Evolutionary conservation across 805 yeast genomes (phyloP).

Genomic region (Lachancea quebecensis): DNA sequence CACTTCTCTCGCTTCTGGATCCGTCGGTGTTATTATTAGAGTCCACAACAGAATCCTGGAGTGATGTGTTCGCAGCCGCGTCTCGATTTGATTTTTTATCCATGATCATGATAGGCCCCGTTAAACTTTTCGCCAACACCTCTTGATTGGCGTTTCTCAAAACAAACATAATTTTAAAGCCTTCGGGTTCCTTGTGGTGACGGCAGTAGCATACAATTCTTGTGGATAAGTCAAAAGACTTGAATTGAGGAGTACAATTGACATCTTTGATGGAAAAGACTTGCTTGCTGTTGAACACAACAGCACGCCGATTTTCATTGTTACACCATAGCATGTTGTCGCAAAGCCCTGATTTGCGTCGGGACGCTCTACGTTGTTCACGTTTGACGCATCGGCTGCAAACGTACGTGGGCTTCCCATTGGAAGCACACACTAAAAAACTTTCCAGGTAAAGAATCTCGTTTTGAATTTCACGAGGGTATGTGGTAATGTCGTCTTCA

Average conservation of each 20-base stretch:
- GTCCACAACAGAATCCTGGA: constrained; percentile 16
- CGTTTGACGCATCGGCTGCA: constrained; percentile 87
- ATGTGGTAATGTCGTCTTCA: constrained; percentile 32
- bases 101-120: constrained; percentile 81
- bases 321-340: constrained; percentile 77
- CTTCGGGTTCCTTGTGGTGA: constrained; percentile 84
- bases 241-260: constrained; percentile 23
- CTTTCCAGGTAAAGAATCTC: constrained; percentile 67
- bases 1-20: constrained; percentile 6
- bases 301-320: constrained; percentile 67
- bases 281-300: constrained; percentile 88
- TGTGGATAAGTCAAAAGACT: constrained; percentile 46
- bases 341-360: constrained; percentile 76
- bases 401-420: constrained; percentile 55
- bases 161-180: constrained; percentile 68
- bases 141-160: constrained; percentile 54
- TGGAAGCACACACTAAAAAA: constrained; percentile 61
- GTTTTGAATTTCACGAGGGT: constrained; percentile 43
- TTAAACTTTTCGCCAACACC: constrained; percentile 63
- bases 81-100: constrained; percentile 58
- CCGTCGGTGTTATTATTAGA: constrained; percentile 8
- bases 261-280: constrained; percentile 44
- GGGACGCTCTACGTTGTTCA: constrained; percentile 87
- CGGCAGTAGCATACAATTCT: constrained; percentile 94
- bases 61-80: constrained; percentile 11